phyloP scores from a whole-genome alignment of 495 filamentous ascomycete species.

The Corynascus novoguineensis region DNA sequence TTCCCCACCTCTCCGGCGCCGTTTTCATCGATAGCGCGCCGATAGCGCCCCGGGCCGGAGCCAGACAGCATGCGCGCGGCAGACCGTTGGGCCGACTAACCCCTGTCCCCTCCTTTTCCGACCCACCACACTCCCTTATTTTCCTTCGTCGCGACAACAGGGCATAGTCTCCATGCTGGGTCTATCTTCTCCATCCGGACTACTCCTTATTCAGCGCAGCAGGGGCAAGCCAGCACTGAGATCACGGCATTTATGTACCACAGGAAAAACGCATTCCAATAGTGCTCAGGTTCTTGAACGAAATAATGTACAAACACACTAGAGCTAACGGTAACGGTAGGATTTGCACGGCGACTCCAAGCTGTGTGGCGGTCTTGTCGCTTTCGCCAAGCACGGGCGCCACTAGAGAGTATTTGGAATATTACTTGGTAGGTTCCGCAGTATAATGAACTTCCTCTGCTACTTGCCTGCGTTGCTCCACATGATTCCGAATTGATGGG shows the following conservation, averaged over 20 bases:
- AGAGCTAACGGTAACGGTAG: too few relatives aligned
- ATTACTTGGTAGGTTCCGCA: too few relatives aligned
- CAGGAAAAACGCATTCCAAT: too few relatives aligned
- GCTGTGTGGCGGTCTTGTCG: too few relatives aligned
- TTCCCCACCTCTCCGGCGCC: neutral
- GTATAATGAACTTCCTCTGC: too few relatives aligned
- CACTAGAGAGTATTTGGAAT: too few relatives aligned
- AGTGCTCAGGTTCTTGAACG: too few relatives aligned
- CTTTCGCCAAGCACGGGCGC: too few relatives aligned
- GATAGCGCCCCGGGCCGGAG: slow-evolving; percentile 9
- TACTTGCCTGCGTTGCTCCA: too few relatives aligned
- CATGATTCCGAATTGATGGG: too few relatives aligned
- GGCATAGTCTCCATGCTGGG: neutral
- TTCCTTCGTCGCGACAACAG: neutral
- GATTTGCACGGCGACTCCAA: too few relatives aligned
- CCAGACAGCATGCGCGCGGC: neutral
- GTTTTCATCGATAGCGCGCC: slow-evolving; percentile 11
- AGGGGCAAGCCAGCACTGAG: neutral
- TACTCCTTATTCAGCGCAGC: slow-evolving; percentile 1
- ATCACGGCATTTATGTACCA: neutral
- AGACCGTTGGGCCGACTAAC: neutral
- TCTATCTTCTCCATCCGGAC: neutral
- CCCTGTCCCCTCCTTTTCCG: neutral
- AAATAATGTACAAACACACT: too few relatives aligned
- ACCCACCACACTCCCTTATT: neutral